Percentiles rank a stretch among this genome's conserved stretches.
Conservation (phyloP, 169 alveolate species). For the Cryptosporidium bovis region DNA sequence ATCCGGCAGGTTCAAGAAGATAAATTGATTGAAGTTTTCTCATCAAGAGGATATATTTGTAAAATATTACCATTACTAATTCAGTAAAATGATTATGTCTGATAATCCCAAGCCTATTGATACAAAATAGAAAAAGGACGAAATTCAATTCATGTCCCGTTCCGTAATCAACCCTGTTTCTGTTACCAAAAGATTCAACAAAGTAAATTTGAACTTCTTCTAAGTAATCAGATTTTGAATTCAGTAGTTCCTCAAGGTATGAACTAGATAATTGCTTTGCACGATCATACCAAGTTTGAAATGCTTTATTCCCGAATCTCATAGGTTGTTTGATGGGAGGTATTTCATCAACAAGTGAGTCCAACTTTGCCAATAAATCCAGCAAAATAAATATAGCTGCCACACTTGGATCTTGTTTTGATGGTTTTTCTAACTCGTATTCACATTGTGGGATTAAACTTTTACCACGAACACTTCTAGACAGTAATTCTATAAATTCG, state of each 20-base stretch:
- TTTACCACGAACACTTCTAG: slow-evolving; percentile 39
- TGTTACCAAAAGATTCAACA: slow-evolving; percentile 93
- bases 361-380: slow-evolving; percentile 29
- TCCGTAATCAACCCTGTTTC: slow-evolving; percentile 96
- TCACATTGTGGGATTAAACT: slow-evolving; percentile 10
- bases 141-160: slow-evolving; percentile 96
- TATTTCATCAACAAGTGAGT: slow-evolving; percentile 78
- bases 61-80: slow-evolving; percentile 66
- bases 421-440: neutral
- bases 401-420: slow-evolving; percentile 2
- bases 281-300: slow-evolving; percentile 86
- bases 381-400: slow-evolving; percentile 8
- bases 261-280: slow-evolving; percentile 37
- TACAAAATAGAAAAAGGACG: slow-evolving; percentile 84
- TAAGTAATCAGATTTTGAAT: slow-evolving; percentile 7
- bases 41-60: slow-evolving; percentile 92
- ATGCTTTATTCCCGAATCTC: slow-evolving; percentile 93
- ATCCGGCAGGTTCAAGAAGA: slow-evolving; percentile 99
- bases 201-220: slow-evolving; percentile 33
- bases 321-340: slow-evolving; percentile 89
- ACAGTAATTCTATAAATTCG: slow-evolving; percentile 35
- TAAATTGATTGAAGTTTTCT: slow-evolving; percentile 93
- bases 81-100: slow-evolving; percentile 49
- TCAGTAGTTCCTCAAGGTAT: slow-evolving; percentile 30
- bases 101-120: slow-evolving; percentile 77